phyloP scores from a whole-genome alignment of 2,329 filamentous ascomycete genomes.

The Geosmithia morbida region DNA sequence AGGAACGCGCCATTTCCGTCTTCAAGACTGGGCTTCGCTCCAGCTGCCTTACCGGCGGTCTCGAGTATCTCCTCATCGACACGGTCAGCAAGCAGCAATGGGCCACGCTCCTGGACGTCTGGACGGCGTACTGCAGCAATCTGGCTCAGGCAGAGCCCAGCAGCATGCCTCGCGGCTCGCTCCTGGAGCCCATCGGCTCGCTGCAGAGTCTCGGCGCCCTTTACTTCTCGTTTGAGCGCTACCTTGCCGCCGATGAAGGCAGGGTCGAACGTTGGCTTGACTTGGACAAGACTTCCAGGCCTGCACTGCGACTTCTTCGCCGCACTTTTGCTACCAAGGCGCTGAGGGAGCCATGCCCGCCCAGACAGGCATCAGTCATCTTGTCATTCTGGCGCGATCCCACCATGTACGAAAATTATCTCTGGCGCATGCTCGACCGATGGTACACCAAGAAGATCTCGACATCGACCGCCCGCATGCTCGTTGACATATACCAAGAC shows the following conservation, averaged over 20 bases:
- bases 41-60: constrained; percentile 18
- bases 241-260: constrained; percentile 11
- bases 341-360: constrained; percentile 16
- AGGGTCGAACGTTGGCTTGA: constrained; percentile 1
- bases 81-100: constrained; percentile 22
- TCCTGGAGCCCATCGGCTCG: constrained; percentile 10
- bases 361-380: constrained; percentile 19
- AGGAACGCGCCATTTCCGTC: constrained; percentile 20
- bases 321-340: constrained; percentile 15
- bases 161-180: constrained; percentile 5
- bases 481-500: constrained; percentile 26
- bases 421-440: constrained; percentile 17
- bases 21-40: constrained; percentile 22
- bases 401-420: constrained; percentile 26
- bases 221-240: constrained; percentile 18
- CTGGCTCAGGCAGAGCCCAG: constrained; percentile 2
- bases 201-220: constrained; percentile 11
- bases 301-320: constrained; percentile 12
- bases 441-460: constrained; percentile 13
- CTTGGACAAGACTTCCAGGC: not conserved
- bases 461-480: constrained; percentile 14
- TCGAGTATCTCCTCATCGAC: constrained; percentile 28
- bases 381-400: constrained; percentile 23
- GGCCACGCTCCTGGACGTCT: constrained; percentile 19
- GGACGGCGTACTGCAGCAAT: constrained; percentile 17